Evolutionary conservation across 1,284 basidiomycete genomes (phyloP).

Genomic region (Trametes polyzona): DNA sequence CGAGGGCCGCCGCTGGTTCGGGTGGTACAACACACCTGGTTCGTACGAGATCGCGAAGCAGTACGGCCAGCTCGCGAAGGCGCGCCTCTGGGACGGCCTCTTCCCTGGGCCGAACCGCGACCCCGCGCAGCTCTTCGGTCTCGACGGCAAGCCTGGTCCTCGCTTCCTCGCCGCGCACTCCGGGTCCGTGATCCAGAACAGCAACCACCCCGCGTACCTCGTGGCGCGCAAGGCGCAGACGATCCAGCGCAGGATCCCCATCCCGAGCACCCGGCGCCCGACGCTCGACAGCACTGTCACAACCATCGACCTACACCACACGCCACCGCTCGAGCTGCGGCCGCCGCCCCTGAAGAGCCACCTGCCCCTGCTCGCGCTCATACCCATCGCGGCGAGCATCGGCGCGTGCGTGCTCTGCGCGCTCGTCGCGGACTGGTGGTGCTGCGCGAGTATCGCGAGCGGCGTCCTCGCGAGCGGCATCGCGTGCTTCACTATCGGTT

Average conservation of each 20-base stretch:
- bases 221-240: conserved; percentile 15
- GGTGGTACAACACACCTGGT: conserved; percentile 26
- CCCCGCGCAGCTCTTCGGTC: conserved; percentile 25
- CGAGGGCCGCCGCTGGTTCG: conserved; percentile 21
- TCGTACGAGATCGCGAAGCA: conserved; percentile 26
- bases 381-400: conserved; percentile 21
- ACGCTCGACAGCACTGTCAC: conserved; percentile 13
- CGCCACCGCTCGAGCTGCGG: not conserved
- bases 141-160: conserved; percentile 21
- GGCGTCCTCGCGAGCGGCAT: conserved; percentile 23
- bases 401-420: conserved; percentile 20
- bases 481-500: conserved; percentile 25
- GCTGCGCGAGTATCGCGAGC: conserved; percentile 17
- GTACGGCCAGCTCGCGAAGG: conserved; percentile 26
- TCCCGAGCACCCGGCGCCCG: conserved; percentile 5
- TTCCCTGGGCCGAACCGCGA: conserved; percentile 24
- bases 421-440: conserved; percentile 25
- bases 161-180: conserved; percentile 22
- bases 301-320: conserved; percentile 13
- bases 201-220: conserved; percentile 22
- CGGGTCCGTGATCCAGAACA: conserved; percentile 17
- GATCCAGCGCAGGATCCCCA: not conserved
- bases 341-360: conserved; percentile 1
- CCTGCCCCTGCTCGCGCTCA: conserved; percentile 8
- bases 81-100: conserved; percentile 26